These are phyloP conservation scores for Pseudohalonectria lignicola DNA, from an alignment of 2,329 filamentous ascomycete genomes.

Conservation along the genomic window DNA sequence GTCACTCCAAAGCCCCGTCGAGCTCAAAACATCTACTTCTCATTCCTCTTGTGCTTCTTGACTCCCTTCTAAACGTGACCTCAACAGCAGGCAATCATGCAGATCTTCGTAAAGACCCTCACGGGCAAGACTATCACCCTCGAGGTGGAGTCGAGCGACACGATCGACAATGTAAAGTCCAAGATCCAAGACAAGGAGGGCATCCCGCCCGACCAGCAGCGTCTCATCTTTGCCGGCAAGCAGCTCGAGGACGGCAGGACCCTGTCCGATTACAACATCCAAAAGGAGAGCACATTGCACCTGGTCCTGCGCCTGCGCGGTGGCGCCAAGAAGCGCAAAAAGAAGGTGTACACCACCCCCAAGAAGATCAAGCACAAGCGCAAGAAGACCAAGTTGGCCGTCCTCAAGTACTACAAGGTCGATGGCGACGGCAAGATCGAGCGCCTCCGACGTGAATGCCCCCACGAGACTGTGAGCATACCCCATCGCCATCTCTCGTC, in stretches of 20 bases:
- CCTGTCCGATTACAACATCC: constrained; percentile 99
- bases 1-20: background rate
- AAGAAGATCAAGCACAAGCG: constrained; percentile 99
- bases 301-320: constrained; percentile 96
- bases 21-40: background rate
- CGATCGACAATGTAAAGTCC: constrained; percentile 99
- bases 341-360: constrained; percentile 99
- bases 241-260: constrained; percentile 99
- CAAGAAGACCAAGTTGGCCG: constrained; percentile 99
- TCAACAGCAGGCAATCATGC: constrained; percentile 51
- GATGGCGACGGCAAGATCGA: constrained; percentile 99
- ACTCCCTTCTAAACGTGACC: constrained; percentile 17
- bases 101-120: constrained; percentile 74
- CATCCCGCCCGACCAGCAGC: constrained; percentile 98
- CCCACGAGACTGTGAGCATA: constrained; percentile 65
- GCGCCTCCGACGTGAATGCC: constrained; percentile 97
- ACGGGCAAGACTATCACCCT: constrained; percentile 99
- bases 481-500: constrained; percentile 13
- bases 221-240: constrained; percentile 99
- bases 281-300: constrained; percentile 99
- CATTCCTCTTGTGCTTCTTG: background rate
- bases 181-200: constrained; percentile 99
- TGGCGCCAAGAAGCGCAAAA: constrained; percentile 99
- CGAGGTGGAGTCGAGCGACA: constrained; percentile 99
- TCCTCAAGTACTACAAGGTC: constrained; percentile 99